Percentiles rank a stretch among this genome's conserved stretches.
Evolutionary conservation across 352 stramenopile genomes (phyloP).

Genomic region (Poterioochromonas sp.): DNA sequence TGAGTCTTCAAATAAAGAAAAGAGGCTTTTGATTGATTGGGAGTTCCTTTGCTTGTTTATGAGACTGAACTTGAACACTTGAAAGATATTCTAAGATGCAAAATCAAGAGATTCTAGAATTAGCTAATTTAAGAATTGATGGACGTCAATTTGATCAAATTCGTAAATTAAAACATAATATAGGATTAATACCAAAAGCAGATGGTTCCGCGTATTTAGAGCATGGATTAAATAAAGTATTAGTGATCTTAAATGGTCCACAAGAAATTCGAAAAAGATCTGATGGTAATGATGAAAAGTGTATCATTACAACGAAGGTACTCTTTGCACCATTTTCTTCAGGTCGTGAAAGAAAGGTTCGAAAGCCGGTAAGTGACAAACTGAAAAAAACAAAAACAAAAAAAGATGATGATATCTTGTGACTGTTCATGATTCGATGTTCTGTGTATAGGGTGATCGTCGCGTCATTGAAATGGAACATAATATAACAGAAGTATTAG

Average conservation of each 20-base stretch:
- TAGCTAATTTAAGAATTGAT: slow-evolving; percentile 26
- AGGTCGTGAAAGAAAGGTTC: slow-evolving; percentile 12
- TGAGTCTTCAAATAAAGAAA: too few species aligned
- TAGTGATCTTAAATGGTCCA: slow-evolving; percentile 12
- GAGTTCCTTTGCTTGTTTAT: too few species aligned
- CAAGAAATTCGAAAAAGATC: not conserved
- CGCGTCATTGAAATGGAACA: not conserved
- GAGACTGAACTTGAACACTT: too few species aligned
- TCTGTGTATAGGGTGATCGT: not conserved
- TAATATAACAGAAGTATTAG: not conserved
- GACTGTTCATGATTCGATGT: slow-evolving; percentile 9
- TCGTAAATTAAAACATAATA: not conserved
- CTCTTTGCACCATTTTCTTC: not conserved
- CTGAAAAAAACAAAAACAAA: too few species aligned
- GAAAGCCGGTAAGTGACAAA: not conserved
- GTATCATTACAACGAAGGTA: not conserved
- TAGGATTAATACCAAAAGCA: not conserved
- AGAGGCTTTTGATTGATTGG: too few species aligned
- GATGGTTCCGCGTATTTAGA: slow-evolving; percentile 34
- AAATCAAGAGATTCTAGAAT: slow-evolving; percentile 24
- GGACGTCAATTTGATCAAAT: slow-evolving; percentile 17
- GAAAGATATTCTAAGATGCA: slow-evolving; percentile 33
- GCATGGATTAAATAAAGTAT: slow-evolving; percentile 34
- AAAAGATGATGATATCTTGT: too few species aligned
- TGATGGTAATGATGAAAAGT: slow-evolving; percentile 27